Conservation (phyloP, 2,329 filamentous ascomycete species). For the Colletotrichum sp. region DNA sequence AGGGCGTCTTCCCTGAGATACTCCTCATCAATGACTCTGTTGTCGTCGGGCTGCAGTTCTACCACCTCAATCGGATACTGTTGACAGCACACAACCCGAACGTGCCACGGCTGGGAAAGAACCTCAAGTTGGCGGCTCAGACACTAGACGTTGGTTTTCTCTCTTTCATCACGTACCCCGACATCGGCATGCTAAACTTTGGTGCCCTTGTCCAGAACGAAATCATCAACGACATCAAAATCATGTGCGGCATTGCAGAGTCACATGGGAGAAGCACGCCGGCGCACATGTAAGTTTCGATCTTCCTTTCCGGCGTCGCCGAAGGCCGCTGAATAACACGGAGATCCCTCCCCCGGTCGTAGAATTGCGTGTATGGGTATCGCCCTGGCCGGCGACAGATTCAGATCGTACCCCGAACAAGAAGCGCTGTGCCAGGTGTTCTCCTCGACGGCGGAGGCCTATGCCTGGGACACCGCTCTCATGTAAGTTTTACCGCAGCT, state of each 20-base stretch:
- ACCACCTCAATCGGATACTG: constrained; percentile 29
- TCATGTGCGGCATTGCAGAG: background rate
- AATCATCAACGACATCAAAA: background rate
- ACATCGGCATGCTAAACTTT: constrained; percentile 4
- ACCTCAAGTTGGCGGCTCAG: background rate
- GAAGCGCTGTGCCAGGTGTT: constrained; percentile 39
- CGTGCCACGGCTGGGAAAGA: constrained; percentile 25
- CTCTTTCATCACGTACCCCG: background rate
- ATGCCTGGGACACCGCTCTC: background rate
- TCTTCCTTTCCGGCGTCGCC: background rate
- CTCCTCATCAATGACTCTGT: constrained; percentile 26
- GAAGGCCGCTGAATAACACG: background rate
- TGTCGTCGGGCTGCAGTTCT: constrained; percentile 29
- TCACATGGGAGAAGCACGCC: background rate
- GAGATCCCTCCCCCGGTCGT: background rate
- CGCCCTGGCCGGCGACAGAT: constrained; percentile 39
- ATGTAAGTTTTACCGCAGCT: background rate
- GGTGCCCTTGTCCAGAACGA: background rate
- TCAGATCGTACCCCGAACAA: constrained; percentile 37
- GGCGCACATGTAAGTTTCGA: background rate
- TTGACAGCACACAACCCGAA: constrained; percentile 32
- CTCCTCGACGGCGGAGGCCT: constrained; percentile 26
- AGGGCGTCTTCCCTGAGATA: background rate
- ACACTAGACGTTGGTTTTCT: constrained; percentile 23
- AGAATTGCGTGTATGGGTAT: constrained; percentile 32